phyloP scores from a whole-genome alignment of 2,329 filamentous ascomycete genomes.

The Lasiodiplodia sp. region DNA sequence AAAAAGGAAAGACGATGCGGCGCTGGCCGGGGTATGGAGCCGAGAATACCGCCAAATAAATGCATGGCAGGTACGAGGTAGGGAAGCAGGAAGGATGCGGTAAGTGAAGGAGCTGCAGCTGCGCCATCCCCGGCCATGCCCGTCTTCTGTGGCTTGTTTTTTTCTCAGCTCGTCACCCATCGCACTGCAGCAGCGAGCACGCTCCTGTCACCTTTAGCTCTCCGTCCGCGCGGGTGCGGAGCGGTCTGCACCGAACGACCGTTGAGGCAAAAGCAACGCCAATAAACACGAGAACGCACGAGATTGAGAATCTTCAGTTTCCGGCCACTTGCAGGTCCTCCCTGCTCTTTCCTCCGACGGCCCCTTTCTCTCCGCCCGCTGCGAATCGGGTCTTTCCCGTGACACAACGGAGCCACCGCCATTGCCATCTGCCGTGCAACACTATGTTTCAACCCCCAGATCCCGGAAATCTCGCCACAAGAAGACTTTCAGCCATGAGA shows the following conservation, averaged over 20 bases:
- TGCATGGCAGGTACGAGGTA: background rate
- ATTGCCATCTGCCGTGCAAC: constrained; percentile 3
- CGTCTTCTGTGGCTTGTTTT: background rate
- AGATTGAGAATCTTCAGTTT: background rate
- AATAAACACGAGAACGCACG: background rate
- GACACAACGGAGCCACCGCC: background rate
- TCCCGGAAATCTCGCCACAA: background rate
- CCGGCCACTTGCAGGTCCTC: background rate
- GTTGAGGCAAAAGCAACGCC: background rate
- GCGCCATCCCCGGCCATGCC: background rate
- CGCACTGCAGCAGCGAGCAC: background rate
- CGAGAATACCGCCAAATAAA: background rate
- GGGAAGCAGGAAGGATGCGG: background rate
- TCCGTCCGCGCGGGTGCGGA: background rate
- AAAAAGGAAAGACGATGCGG: background rate
- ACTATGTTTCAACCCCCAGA: constrained; percentile 2
- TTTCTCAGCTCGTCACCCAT: constrained; percentile 1
- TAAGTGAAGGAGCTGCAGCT: background rate
- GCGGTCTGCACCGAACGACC: background rate
- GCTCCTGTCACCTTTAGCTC: constrained; percentile 1
- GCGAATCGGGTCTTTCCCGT: constrained; percentile 16
- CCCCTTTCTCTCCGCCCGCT: background rate
- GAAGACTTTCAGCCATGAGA: background rate
- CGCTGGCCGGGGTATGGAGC: background rate
- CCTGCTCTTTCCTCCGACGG: background rate